Conservation (phyloP, 2,329 filamentous ascomycete genomes). For the Bisporella sp. region DNA sequence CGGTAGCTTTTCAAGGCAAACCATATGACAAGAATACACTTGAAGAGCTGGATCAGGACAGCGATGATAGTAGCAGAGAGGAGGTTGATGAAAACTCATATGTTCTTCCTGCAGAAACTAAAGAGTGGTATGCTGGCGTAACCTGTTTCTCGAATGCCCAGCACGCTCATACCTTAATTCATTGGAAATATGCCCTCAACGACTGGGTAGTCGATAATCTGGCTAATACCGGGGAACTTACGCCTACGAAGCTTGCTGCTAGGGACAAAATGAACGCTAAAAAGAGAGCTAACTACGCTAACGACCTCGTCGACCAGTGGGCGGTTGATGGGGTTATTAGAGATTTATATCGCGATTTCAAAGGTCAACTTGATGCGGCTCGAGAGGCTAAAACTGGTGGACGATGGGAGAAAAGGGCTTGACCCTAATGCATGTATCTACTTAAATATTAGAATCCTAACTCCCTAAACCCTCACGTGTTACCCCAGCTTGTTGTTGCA, state of each 20-base stretch:
- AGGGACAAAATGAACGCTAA: slow-evolving; percentile 54
- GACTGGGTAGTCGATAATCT: slow-evolving; percentile 62
- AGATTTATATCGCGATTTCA: slow-evolving; percentile 59
- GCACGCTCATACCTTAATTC: slow-evolving; percentile 63
- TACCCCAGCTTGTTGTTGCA: no score
- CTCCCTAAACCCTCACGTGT: no score
- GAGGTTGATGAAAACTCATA: slow-evolving; percentile 40
- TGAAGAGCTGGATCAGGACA: slow-evolving; percentile 49
- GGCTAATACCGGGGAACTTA: slow-evolving; percentile 47
- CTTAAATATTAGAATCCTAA: no score
- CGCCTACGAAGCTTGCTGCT: slow-evolving; percentile 48
- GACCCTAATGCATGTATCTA: no score
- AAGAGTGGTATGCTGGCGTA: slow-evolving; percentile 45
- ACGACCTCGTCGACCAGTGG: slow-evolving; percentile 60
- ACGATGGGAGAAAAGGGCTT: neutral
- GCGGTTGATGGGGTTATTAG: slow-evolving; percentile 48
- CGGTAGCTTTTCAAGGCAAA: slow-evolving; percentile 55
- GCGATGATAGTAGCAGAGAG: slow-evolving; percentile 27
- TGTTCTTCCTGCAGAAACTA: slow-evolving; percentile 35
- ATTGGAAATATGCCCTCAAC: slow-evolving; percentile 72
- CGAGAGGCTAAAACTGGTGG: neutral
- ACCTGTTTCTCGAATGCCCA: slow-evolving; percentile 57
- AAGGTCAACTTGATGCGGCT: slow-evolving; percentile 30
- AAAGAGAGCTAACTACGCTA: slow-evolving; percentile 52
- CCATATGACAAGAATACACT: slow-evolving; percentile 61